A percentile compares a stretch with the other conserved stretches of the same genome.
Conservation (phyloP, 2,329 filamentous ascomycete species). For the Colletotrichum godetiae region DNA sequence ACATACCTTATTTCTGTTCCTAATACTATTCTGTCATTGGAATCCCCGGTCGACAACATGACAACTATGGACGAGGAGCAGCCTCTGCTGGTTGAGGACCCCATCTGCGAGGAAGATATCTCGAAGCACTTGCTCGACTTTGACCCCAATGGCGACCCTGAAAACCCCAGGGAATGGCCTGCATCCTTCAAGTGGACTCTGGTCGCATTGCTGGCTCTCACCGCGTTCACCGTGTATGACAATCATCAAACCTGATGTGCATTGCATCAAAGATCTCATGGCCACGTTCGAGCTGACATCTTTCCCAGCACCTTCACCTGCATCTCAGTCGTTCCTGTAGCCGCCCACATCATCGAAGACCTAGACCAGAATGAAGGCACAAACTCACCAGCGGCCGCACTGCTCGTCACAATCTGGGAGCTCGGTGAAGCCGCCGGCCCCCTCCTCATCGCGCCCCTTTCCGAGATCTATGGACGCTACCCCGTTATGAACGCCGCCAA, state of each 20-base stretch:
- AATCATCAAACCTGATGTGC: neutral
- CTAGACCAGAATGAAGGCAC: constrained; percentile 48
- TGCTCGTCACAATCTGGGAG: constrained; percentile 79
- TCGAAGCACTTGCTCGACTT: constrained; percentile 35
- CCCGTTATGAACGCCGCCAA: constrained; percentile 66
- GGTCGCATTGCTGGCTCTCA: constrained; percentile 62
- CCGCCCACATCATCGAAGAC: constrained; percentile 61
- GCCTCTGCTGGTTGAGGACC: constrained; percentile 27
- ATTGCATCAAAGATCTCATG: neutral
- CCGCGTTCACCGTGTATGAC: constrained; percentile 66
- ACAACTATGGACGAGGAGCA: constrained; percentile 20
- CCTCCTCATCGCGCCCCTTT: constrained; percentile 70
- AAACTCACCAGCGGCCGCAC: constrained; percentile 60
- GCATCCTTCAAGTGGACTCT: constrained; percentile 63
- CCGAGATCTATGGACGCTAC: constrained; percentile 69
- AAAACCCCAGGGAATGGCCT: constrained; percentile 66
- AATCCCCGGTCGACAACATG: neutral
- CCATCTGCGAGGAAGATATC: constrained; percentile 26
- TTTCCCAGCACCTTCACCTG: constrained; percentile 65
- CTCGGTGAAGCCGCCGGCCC: constrained; percentile 73
- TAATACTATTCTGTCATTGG: neutral
- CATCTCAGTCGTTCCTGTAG: constrained; percentile 65
- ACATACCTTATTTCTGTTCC: neutral
- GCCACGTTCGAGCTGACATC: neutral
- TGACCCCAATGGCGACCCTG: constrained; percentile 36